Evolutionary conservation across 139 green algal genomes (phyloP).

Genomic region (Helicosporidium sp.): DNA sequence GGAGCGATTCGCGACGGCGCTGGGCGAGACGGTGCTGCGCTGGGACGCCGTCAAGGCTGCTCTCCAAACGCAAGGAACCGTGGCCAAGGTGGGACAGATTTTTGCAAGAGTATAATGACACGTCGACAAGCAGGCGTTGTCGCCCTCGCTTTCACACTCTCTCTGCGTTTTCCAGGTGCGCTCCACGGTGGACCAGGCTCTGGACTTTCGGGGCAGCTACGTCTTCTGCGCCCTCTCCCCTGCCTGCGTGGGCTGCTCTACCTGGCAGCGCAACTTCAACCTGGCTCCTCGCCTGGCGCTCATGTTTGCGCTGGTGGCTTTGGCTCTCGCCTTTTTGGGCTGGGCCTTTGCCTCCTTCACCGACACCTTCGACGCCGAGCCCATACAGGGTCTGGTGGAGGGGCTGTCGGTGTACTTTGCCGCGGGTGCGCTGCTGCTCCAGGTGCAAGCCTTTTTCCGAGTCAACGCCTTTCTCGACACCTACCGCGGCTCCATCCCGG

Average conservation of each 20-base stretch:
- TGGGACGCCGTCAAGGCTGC: constrained; percentile 12
- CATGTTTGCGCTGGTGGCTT: constrained; percentile 1
- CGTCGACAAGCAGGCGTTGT: too few relatives aligned
- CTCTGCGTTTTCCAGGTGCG: too few relatives aligned
- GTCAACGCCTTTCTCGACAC: constrained; percentile 6
- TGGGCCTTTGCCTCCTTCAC: constrained; percentile 15
- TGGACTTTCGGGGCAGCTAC: constrained; percentile 21
- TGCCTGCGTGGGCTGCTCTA: constrained; percentile 20
- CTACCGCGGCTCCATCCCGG: constrained; percentile 2
- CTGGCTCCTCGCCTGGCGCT: constrained; percentile 13
- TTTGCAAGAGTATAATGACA: too few relatives aligned
- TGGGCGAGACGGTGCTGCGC: constrained; percentile 15
- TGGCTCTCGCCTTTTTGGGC: constrained; percentile 13
- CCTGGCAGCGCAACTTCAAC: constrained; percentile 24
- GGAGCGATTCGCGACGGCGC: constrained; percentile 3
- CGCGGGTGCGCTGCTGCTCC: constrained; percentile 3
- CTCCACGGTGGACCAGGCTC: constrained; percentile 9
- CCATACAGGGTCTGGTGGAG: neutral
- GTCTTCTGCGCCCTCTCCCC: constrained; percentile 6
- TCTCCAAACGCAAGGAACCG: too few relatives aligned
- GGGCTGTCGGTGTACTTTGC: constrained; percentile 4
- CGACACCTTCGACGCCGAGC: neutral
- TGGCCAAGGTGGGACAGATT: too few relatives aligned
- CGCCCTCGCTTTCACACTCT: too few relatives aligned
- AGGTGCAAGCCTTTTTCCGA: constrained; percentile 2